These are phyloP conservation scores for Parathielavia appendiculata DNA, from an alignment of 495 filamentous ascomycete species.

Conservation along the genomic window DNA sequence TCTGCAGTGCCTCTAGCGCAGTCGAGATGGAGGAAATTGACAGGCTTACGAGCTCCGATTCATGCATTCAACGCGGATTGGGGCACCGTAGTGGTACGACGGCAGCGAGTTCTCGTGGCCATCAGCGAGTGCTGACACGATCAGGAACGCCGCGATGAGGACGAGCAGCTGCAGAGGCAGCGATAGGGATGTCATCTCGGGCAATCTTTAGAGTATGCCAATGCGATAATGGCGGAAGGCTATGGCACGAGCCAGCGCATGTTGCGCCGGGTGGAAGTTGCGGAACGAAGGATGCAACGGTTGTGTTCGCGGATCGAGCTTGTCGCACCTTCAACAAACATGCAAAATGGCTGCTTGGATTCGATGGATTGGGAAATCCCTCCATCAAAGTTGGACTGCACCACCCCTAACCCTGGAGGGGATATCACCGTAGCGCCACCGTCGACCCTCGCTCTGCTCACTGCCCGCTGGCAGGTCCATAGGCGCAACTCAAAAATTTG, in stretches of 20 bases:
- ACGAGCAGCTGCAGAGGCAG: not conserved
- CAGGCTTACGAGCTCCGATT: constrained; percentile 49
- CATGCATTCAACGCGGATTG: constrained; percentile 50
- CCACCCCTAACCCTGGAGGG: too few species aligned
- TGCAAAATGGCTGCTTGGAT: constrained; percentile 2
- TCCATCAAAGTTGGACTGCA: too few species aligned
- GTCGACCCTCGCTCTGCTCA: too few species aligned
- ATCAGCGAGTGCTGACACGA: constrained; percentile 10
- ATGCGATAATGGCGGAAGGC: not conserved
- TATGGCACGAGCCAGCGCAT: constrained; percentile 9
- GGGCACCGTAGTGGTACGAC: constrained; percentile 46
- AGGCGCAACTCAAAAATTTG: too few species aligned
- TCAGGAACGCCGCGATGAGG: constrained; percentile 4
- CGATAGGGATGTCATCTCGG: constrained; percentile 3
- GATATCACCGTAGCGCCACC: too few species aligned
- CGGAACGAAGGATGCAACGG: not conserved
- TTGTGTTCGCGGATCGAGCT: not conserved
- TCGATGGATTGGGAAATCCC: too few species aligned
- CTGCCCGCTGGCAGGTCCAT: too few species aligned
- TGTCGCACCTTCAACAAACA: not conserved
- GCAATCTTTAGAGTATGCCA: not conserved
- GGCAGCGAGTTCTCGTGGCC: constrained; percentile 33
- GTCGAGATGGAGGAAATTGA: not conserved
- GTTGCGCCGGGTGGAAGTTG: constrained; percentile 15
- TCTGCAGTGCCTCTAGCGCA: not conserved